phyloP scores from a whole-genome alignment of 306 rosid species.

The Fagus crenata region DNA sequence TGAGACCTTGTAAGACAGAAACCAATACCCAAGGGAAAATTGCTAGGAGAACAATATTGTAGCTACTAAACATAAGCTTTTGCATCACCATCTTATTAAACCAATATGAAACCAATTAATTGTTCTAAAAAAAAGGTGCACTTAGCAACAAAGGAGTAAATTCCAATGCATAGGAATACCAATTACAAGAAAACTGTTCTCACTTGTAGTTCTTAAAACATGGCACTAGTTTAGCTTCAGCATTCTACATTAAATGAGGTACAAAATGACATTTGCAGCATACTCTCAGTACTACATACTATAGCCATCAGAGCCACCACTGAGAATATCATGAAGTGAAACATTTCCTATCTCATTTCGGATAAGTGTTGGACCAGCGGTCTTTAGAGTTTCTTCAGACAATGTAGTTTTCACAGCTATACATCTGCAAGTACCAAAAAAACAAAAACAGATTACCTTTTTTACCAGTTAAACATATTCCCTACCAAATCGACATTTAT shows the following conservation, averaged over 20 bases:
- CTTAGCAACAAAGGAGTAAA: slow-evolving; percentile 29
- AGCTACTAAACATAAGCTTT: slow-evolving; percentile 17
- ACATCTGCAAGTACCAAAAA: slow-evolving; percentile 56
- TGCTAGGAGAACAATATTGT: slow-evolving; percentile 24
- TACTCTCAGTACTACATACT: slow-evolving; percentile 83
- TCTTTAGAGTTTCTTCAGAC: slow-evolving; percentile 63
- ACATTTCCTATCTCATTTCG: slow-evolving; percentile 80
- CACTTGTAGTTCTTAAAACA: slow-evolving; percentile 35
- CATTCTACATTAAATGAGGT: slow-evolving; percentile 50
- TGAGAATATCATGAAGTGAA: slow-evolving; percentile 85
- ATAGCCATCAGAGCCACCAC: slow-evolving; percentile 76
- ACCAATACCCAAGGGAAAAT: slow-evolving; percentile 29
- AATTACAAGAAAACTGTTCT: slow-evolving; percentile 29
- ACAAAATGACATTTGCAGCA: slow-evolving; percentile 54
- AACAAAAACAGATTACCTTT: slow-evolving; percentile 15
- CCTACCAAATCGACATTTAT: slow-evolving; percentile 14
- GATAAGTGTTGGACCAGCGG: slow-evolving; percentile 73
- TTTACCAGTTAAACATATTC: slow-evolving; percentile 17
- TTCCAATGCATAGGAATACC: slow-evolving; percentile 39
- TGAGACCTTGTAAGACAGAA: slow-evolving; percentile 50
- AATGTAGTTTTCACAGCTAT: slow-evolving; percentile 90
- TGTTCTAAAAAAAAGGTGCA: slow-evolving; percentile 34
- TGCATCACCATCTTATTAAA: slow-evolving; percentile 19
- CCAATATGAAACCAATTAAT: slow-evolving; percentile 3
- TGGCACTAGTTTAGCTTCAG: slow-evolving; percentile 42